Base-by-base conservation (phyloP, 2,329 filamentous ascomycete genomes). In the Colletotrichum cordylinicola region DNA sequence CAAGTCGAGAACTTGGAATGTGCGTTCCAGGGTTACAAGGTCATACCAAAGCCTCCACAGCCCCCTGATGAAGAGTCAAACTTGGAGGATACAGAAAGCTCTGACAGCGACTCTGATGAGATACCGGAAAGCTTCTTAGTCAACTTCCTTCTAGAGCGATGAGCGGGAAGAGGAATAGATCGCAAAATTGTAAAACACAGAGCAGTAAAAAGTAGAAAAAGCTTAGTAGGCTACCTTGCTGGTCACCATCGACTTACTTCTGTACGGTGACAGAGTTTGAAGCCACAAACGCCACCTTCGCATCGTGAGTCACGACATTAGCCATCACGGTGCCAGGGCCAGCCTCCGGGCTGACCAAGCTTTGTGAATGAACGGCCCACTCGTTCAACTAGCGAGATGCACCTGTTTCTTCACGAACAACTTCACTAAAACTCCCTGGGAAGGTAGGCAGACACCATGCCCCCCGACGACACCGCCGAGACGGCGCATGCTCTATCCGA, bases 401-500 rank as follows among this genome's bases (percentile, higher is more conserved):
- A 27, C 24, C 24, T 27, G 24, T 6, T 27, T 27, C 24, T 48
- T 48, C 18, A 7, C 18, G 39, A 48, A 48, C 18, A 48, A 48
- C 18, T 48, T 7, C 9, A 48, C 0, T 4, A 2, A 43, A 43
- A 6, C 1, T 6, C 39, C 39, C 7, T 48, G 39, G 3, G 9
- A 18, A 48, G 9, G 3, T 48, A 8, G 39, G 10, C 39, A 48
- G 9, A 12, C 18, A 48, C 18, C 18, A 48, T 48, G 39, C 18
- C 18, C 12, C 39, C 39, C 18, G 3, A 10, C 9, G 18, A 0
- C 9, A 18, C 18, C 0, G 9, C 0, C 1, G 39, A 12, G 39
- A 48, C 18, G 39, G 39, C 18, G 18, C 39, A 48, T 21, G 39
- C 39, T 43, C 39, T n/a, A n/a, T n/a, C 9, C 39, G 18, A 48